Percentiles rank a stretch among this genome's conserved stretches.
These are phyloP conservation scores for Sisymbrium irio DNA, from an alignment of 345 rosid species.

Conservation along the genomic window DNA sequence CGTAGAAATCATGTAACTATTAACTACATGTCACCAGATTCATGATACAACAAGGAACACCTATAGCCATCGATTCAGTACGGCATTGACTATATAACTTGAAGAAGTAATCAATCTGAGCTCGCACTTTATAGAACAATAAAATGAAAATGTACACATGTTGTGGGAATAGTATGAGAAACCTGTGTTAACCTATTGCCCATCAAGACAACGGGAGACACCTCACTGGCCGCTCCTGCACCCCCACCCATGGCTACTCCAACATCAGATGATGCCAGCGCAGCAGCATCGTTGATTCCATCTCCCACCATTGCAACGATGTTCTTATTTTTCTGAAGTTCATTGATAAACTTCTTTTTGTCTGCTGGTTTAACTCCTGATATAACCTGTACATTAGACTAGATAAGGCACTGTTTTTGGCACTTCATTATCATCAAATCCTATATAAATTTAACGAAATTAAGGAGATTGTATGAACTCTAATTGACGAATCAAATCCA, in stretches of 20 bases:
- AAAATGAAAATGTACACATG: background rate
- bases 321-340: slow-evolving; percentile 70
- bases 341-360: slow-evolving; percentile 66
- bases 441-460: background rate
- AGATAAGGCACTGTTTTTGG: background rate
- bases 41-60: background rate
- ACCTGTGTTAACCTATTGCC: slow-evolving; percentile 92
- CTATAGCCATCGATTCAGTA: background rate
- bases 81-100: background rate
- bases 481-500: background rate
- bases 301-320: slow-evolving; percentile 95
- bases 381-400: slow-evolving; percentile 50
- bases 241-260: slow-evolving; percentile 97
- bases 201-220: slow-evolving; percentile 87
- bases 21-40: background rate
- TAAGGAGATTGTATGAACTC: background rate
- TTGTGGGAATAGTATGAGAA: slow-evolving; percentile 12
- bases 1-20: background rate
- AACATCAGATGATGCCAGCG: slow-evolving; percentile 84
- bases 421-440: background rate
- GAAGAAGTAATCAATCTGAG: slow-evolving; percentile 1
- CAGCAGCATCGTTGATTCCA: slow-evolving; percentile 97
- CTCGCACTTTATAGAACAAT: background rate
- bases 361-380: slow-evolving; percentile 84
- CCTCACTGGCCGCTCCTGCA: slow-evolving; percentile 97